Evolutionary conservation across 2,329 filamentous ascomycete genomes (phyloP).

Genomic region (Graphilbum ipis-grandicollis): DNA sequence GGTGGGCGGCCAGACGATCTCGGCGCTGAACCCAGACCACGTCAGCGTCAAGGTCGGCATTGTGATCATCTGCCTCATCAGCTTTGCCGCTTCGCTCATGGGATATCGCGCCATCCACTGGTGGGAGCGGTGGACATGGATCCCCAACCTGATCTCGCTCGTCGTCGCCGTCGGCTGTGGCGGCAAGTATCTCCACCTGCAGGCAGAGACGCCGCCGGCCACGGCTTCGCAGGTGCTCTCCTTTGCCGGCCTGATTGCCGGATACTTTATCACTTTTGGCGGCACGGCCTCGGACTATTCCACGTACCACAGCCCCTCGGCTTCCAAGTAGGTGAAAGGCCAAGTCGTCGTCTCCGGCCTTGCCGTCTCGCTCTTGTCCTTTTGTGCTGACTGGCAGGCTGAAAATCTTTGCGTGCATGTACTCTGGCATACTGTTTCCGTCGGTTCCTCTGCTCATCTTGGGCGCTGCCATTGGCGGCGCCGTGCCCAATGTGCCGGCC

Average conservation of each 20-base stretch:
- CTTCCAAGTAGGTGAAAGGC: constrained; percentile 23
- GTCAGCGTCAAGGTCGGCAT: constrained; percentile 38
- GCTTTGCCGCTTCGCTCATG: constrained; percentile 34
- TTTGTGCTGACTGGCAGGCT: constrained; percentile 11
- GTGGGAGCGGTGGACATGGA: constrained; percentile 39
- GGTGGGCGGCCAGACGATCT: constrained; percentile 35
- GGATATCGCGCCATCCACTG: constrained; percentile 36
- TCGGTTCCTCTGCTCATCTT: constrained; percentile 31
- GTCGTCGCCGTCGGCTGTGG: constrained; percentile 35
- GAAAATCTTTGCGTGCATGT: constrained; percentile 29
- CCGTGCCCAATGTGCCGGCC: constrained; percentile 23
- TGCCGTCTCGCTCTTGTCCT: no score
- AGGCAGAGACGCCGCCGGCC: constrained; percentile 21
- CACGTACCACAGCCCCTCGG: constrained; percentile 32
- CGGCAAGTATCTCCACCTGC: constrained; percentile 28
- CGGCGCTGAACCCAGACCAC: constrained; percentile 24
- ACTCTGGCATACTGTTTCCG: constrained; percentile 30
- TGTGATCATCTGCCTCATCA: constrained; percentile 33
- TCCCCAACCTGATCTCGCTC: constrained; percentile 33
- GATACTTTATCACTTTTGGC: constrained; percentile 37
- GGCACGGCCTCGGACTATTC: constrained; percentile 38
- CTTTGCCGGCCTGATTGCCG: constrained; percentile 28
- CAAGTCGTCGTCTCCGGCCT: no score
- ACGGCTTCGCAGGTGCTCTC: constrained; percentile 21
- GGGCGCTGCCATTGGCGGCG: constrained; percentile 32